Base-by-base conservation (phyloP, 129 eudicot genomes). In the Arctium lappa region DNA sequence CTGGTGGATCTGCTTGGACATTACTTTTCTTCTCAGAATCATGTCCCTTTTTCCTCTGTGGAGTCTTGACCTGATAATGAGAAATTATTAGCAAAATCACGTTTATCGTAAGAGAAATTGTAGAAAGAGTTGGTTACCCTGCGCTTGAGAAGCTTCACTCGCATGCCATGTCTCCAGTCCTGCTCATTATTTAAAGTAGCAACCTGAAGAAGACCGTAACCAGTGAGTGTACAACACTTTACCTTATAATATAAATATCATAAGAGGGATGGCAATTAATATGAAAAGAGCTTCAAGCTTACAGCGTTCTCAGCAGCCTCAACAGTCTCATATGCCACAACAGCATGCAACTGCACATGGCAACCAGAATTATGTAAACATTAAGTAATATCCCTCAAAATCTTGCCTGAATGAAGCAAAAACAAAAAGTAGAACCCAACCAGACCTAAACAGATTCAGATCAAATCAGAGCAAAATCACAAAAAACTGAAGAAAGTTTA, bases 221-320 rank as follows among this genome's bases (percentile, higher is more conserved):
- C 85, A 81, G 40, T 40, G 12, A 27, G 37, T 34, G 4, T 37
- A 34, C 62, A 32, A 68, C 36, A 69, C 37, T 42, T 16, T n/a
- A 60, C 40, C 16, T 29, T 11, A 16, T 36, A 29, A 53, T 31
- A 16, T 38, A 42, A 31, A 72, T 12, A 69, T 60, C 39, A 36
- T 40, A 78, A 44, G 18, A 32, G 18, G 29, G 18, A 79, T 65
- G 63, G 10, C 29, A 69, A 74, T 46, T 31, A 46, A 74, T 12
- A 62, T 30, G 48, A 32, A 16, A 0, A 33, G 27, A 76, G 42
- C n/a, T 53, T 53, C 56, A 65, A 42, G 86, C 99, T 89, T 85
- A 95, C 99, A 79, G 99, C 99, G 83, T 95, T 91, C 90, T 95
- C 98, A 15, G 99, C 99, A 75, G 97, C 93, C 85, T 95, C 95